Evolutionary conservation across 352 stramenopile species (phyloP).

Genomic region (Hyaloperonospora brassicae): DNA sequence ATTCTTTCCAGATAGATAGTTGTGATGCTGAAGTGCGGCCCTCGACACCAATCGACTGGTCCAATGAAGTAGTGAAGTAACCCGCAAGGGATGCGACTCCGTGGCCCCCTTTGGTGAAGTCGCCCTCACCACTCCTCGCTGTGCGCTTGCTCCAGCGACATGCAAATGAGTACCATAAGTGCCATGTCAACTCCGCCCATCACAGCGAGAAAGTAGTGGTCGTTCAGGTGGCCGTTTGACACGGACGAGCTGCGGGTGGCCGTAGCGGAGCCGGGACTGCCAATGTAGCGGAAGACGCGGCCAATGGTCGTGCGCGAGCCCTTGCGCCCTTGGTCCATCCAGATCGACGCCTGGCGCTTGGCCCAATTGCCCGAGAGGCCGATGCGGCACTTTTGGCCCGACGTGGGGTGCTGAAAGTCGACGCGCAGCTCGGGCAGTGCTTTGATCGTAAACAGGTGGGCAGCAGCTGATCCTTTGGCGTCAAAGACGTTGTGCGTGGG

Average conservation of each 20-base stretch:
- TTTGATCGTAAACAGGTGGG: constrained; percentile 33
- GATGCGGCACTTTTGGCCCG: constrained; percentile 27
- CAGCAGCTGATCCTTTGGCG: constrained; percentile 20
- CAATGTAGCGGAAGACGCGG: constrained; percentile 22
- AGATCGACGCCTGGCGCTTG: constrained; percentile 28
- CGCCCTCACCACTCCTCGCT: constrained; percentile 20
- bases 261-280: constrained; percentile 17
- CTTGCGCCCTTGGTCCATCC: constrained; percentile 27
- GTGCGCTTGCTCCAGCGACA: constrained; percentile 31
- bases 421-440: constrained; percentile 26
- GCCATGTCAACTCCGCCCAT: constrained; percentile 32
- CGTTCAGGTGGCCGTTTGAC: constrained; percentile 18
- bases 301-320: constrained; percentile 23
- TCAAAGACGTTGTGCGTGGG: constrained; percentile 35
- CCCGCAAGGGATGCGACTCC: too few relatives aligned
- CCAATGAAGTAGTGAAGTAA: too few relatives aligned
- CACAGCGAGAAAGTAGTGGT: constrained; percentile 31
- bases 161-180: constrained; percentile 38
- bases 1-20: not conserved
- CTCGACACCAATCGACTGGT: too few relatives aligned
- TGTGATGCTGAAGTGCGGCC: not conserved
- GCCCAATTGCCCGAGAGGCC: constrained; percentile 27
- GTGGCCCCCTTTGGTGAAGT: not conserved
- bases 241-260: constrained; percentile 16
- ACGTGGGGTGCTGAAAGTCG: constrained; percentile 20